Conservation (phyloP, 768 basidiomycete species). For the Hypholoma sublateritium region DNA sequence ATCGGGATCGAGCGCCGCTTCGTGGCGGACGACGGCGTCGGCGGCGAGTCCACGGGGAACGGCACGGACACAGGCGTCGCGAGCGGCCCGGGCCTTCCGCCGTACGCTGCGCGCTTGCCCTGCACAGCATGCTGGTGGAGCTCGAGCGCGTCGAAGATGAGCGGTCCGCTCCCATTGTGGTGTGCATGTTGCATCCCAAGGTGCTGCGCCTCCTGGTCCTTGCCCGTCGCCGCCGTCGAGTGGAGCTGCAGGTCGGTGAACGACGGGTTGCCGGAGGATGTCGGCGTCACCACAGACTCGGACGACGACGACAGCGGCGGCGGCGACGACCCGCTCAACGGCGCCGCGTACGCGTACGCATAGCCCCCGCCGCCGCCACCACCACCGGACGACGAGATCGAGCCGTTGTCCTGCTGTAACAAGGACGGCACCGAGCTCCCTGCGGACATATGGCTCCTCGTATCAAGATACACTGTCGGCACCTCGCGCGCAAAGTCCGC, state of each 20-base stretch:
- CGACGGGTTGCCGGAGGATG: conserved; percentile 50
- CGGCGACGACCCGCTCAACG: conserved; percentile 24
- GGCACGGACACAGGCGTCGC: conserved; percentile 26
- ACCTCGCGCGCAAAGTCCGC: conserved; percentile 25
- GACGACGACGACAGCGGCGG: conserved; percentile 58
- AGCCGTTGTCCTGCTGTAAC: conserved; percentile 20
- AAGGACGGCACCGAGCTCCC: conserved; percentile 27
- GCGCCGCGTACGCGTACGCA: conserved; percentile 19
- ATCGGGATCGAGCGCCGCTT: conserved; percentile 40
- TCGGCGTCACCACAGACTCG: conserved; percentile 59
- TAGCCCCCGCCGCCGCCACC: background rate
- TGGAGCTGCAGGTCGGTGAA: conserved; percentile 34
- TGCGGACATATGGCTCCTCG: conserved; percentile 29
- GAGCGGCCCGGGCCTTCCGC: too few species aligned
- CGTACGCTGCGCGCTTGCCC: too few species aligned
- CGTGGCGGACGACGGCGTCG: conserved; percentile 19
- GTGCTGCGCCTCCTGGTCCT: too few species aligned
- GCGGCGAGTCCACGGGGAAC: conserved; percentile 42
- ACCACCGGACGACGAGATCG: conserved; percentile 23
- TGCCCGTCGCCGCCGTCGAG: conserved; percentile 17
- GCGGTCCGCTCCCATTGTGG: conserved; percentile 11
- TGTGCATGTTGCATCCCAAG: conserved; percentile 5
- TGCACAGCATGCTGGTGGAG: conserved; percentile 13
- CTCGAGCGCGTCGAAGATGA: background rate
- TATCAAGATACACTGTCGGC: conserved; percentile 40